Conservation (phyloP, 2,329 filamentous ascomycete genomes). For the Phyllosticta capitalensis region DNA sequence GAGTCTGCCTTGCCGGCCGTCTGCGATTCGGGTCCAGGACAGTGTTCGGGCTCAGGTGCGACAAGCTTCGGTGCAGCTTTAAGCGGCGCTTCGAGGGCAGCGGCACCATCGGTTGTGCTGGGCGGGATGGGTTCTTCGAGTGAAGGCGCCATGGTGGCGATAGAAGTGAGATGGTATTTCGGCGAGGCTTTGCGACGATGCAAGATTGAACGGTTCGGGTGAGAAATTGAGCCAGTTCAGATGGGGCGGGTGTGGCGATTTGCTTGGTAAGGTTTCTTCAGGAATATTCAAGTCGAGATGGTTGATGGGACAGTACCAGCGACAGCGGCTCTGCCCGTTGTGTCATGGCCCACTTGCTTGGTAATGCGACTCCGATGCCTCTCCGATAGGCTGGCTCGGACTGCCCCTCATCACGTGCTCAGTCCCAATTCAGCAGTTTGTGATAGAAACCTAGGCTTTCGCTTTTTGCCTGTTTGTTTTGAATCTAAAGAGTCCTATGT, state of each 20-base stretch:
- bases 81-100: slow-evolving; percentile 57
- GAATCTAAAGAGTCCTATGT: slow-evolving; percentile 2
- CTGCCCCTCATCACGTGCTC: slow-evolving; percentile 8
- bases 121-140: slow-evolving; percentile 54
- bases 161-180: background rate
- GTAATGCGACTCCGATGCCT: slow-evolving; percentile 10
- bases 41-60: slow-evolving; percentile 93
- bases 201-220: background rate
- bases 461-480: background rate
- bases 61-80: slow-evolving; percentile 76
- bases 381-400: slow-evolving; percentile 5
- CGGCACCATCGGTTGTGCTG: slow-evolving; percentile 46
- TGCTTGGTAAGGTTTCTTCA: background rate
- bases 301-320: too few relatives aligned
- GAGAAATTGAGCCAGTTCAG: too few relatives aligned
- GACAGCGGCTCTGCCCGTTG: background rate
- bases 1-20: slow-evolving; percentile 61
- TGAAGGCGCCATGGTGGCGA: slow-evolving; percentile 61
- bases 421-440: background rate
- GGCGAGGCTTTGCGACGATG: background rate
- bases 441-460: background rate
- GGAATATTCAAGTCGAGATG: background rate
- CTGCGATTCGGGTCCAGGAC: slow-evolving; percentile 78
- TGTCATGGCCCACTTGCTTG: slow-evolving; percentile 9
- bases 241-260: background rate